Evolutionary conservation across 2,329 filamentous ascomycete species (phyloP).

Genomic region (Diaporthe ampelina): DNA sequence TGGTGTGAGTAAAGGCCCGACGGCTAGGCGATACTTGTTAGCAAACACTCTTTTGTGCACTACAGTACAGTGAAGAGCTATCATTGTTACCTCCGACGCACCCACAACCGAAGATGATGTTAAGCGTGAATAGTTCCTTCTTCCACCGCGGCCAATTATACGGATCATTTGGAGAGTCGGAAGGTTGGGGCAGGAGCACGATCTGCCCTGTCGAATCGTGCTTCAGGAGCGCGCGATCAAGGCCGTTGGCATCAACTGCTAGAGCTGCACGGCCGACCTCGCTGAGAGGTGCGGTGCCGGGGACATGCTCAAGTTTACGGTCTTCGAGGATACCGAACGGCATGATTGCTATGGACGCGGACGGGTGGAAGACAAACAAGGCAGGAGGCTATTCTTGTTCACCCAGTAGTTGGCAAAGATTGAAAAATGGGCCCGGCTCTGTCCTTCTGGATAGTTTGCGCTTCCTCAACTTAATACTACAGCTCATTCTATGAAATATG

Average conservation of each 20-base stretch:
- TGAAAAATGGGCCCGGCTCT: neutral
- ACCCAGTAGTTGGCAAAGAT: no score
- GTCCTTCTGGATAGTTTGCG: neutral
- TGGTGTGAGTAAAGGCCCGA: constrained; percentile 55
- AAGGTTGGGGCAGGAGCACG: constrained; percentile 64
- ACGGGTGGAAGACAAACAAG: neutral
- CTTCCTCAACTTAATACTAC: neutral
- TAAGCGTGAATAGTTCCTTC: constrained; percentile 53
- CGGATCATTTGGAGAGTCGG: constrained; percentile 61
- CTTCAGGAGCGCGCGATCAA: constrained; percentile 45
- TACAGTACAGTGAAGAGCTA: neutral
- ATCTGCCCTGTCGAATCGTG: constrained; percentile 52
- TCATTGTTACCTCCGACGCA: constrained; percentile 55
- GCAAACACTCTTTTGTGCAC: neutral
- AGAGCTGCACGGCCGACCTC: constrained; percentile 43
- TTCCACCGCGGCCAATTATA: constrained; percentile 59
- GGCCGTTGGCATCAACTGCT: constrained; percentile 39
- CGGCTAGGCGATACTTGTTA: constrained; percentile 45
- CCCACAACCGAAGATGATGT: constrained; percentile 55
- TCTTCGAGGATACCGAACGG: constrained; percentile 46
- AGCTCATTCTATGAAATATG: neutral
- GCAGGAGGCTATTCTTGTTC: neutral
- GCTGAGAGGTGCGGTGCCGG: constrained; percentile 47
- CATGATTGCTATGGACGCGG: constrained; percentile 34
- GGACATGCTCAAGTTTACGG: constrained; percentile 47